phyloP scores from a whole-genome alignment of 208 protist species.

The Naegleria fowleri region DNA sequence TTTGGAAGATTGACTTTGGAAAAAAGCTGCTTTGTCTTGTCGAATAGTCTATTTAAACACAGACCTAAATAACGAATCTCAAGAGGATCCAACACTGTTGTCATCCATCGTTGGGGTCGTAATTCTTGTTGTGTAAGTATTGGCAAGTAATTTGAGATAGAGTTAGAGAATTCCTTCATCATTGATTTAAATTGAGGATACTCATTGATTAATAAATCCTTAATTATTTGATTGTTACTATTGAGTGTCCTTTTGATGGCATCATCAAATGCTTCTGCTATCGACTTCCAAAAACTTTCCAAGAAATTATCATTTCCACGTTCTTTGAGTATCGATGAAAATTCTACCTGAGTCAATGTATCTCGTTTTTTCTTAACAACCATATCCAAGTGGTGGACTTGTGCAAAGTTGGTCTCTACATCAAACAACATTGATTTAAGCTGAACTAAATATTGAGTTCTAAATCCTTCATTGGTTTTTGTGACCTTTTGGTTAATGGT shows the following conservation, averaged over 20 bases:
- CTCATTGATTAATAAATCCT: neutral
- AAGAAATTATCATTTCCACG: neutral
- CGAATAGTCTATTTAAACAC: neutral
- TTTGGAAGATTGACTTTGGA: neutral
- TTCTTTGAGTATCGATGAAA: neutral
- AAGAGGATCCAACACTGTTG: neutral
- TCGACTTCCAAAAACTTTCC: neutral
- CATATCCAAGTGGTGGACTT: neutral
- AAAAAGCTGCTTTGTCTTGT: neutral
- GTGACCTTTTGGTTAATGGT: neutral
- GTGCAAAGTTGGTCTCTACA: neutral
- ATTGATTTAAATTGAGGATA: neutral
- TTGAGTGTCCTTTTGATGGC: neutral
- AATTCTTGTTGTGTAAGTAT: neutral
- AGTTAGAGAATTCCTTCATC: neutral
- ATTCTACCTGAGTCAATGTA: neutral
- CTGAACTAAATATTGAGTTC: neutral
- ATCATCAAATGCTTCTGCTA: neutral
- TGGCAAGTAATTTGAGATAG: neutral
- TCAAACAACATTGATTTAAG: neutral
- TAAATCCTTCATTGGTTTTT: neutral
- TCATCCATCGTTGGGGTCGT: neutral
- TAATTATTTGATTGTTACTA: neutral
- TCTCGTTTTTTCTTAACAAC: neutral
- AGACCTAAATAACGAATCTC: neutral